phyloP scores from a whole-genome alignment of 2,329 filamentous ascomycete species.

The Cladophialophora yegresii region DNA sequence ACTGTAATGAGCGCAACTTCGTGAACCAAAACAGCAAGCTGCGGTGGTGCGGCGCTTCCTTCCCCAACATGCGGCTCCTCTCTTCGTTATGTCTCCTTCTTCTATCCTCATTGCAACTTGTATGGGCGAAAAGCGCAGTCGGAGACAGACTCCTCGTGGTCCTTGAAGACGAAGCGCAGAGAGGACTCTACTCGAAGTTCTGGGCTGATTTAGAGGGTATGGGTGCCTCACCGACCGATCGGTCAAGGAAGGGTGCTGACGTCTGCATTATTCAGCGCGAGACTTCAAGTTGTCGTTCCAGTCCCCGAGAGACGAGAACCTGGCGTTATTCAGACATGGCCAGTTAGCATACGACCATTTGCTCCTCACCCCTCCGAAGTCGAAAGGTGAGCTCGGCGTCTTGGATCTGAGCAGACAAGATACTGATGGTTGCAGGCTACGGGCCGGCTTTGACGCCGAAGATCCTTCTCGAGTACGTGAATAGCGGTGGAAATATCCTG shows the following conservation, averaged over 20 bases:
- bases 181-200: slow-evolving; percentile 80
- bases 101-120: slow-evolving; percentile 65
- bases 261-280: slow-evolving; percentile 59
- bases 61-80: slow-evolving; percentile 69
- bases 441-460: slow-evolving; percentile 86
- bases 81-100: slow-evolving; percentile 58
- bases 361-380: slow-evolving; percentile 81
- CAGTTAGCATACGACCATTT: slow-evolving; percentile 90
- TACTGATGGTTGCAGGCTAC: slow-evolving; percentile 60
- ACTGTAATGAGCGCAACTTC: slow-evolving; percentile 15
- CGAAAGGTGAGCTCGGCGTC: slow-evolving; percentile 67
- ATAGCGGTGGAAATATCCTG: slow-evolving; percentile 87
- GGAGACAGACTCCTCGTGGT: slow-evolving; percentile 83
- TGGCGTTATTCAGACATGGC: slow-evolving; percentile 81
- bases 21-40: slow-evolving; percentile 9
- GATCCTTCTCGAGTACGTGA: slow-evolving; percentile 84
- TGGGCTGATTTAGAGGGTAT: slow-evolving; percentile 53
- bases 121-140: slow-evolving; percentile 73
- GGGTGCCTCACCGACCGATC: background rate
- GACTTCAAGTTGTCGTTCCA: slow-evolving; percentile 80
- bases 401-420: background rate
- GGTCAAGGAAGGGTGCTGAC: slow-evolving; percentile 13
- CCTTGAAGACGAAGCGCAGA: slow-evolving; percentile 78
- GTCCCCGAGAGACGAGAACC: slow-evolving; percentile 75
- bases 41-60: slow-evolving; percentile 4